A percentile compares a stretch with the other conserved stretches of the same genome.
Conservation (phyloP, 495 filamentous ascomycete genomes). For the Acidiella bohemica region DNA sequence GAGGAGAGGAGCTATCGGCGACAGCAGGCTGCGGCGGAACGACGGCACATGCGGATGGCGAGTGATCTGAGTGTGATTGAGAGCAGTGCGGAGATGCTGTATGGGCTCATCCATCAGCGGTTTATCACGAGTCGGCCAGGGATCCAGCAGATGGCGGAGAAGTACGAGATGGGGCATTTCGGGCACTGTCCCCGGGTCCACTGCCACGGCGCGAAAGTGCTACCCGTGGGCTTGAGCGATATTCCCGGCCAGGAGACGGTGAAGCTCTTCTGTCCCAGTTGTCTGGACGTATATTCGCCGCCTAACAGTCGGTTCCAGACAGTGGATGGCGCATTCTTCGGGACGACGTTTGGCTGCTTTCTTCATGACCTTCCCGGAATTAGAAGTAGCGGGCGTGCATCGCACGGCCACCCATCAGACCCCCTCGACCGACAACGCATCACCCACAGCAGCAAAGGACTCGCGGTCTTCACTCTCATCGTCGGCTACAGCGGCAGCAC, state of each 20-base stretch:
- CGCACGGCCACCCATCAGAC: slow-evolving; percentile 5
- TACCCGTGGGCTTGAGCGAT: slow-evolving; percentile 86
- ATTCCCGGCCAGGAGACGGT: slow-evolving; percentile 94
- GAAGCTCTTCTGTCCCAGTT: slow-evolving; percentile 94
- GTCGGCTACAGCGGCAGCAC: slow-evolving; percentile 5
- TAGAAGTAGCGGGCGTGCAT: slow-evolving; percentile 50
- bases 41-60: slow-evolving; percentile 73
- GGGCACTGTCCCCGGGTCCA: slow-evolving; percentile 81
- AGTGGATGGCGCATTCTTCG: slow-evolving; percentile 97
- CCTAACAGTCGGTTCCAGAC: slow-evolving; percentile 95
- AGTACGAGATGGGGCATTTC: slow-evolving; percentile 93
- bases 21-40: slow-evolving; percentile 34
- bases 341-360: slow-evolving; percentile 89
- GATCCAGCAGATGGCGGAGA: slow-evolving; percentile 98
- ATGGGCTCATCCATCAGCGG: slow-evolving; percentile 94
- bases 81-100: slow-evolving; percentile 90
- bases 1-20: slow-evolving; percentile 40
- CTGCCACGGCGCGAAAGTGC: slow-evolving; percentile 73
- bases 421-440: slow-evolving; percentile 24
- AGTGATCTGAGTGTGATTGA: slow-evolving; percentile 91
- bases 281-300: slow-evolving; percentile 91
- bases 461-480: slow-evolving; percentile 6
- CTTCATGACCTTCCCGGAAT: slow-evolving; percentile 95
- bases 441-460: slow-evolving; percentile 20
- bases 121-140: slow-evolving; percentile 96